These are phyloP conservation scores for Nakaseomyces sp. DNA, from an alignment of 1,139 yeast species.

Conservation along the genomic window DNA sequence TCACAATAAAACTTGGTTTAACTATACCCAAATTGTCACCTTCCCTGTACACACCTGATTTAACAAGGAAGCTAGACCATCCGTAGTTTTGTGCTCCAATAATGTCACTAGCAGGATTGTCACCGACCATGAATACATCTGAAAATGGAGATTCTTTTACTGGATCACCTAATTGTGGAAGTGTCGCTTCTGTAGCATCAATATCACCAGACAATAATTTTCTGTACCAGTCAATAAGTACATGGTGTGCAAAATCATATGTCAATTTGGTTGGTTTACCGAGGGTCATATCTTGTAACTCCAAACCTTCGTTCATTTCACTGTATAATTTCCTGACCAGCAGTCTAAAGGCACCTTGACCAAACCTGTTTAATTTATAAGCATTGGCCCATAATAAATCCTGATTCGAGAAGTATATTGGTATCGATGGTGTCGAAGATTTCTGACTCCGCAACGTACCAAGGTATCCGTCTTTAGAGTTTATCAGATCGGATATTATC, in stretches of 20 bases:
- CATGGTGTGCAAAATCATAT: slow-evolving; percentile 75
- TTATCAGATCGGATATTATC: slow-evolving; percentile 61
- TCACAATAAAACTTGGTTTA: slow-evolving; percentile 34
- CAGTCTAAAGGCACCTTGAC: slow-evolving; percentile 82
- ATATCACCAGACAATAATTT: slow-evolving; percentile 27
- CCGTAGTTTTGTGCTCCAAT: slow-evolving; percentile 81
- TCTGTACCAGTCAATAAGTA: slow-evolving; percentile 51
- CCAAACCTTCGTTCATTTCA: slow-evolving; percentile 44
- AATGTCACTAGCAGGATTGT: slow-evolving; percentile 89
- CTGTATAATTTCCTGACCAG: slow-evolving; percentile 55
- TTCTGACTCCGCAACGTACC: slow-evolving; percentile 48
- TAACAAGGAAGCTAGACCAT: slow-evolving; percentile 77
- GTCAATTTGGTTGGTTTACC: slow-evolving; percentile 83
- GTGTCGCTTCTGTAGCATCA: slow-evolving; percentile 15
- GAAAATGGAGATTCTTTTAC: slow-evolving; percentile 33
- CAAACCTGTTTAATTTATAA: slow-evolving; percentile 70
- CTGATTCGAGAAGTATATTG: slow-evolving; percentile 77
- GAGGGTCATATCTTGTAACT: slow-evolving; percentile 49
- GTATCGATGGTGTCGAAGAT: slow-evolving; percentile 49
- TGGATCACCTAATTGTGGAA: slow-evolving; percentile 23
- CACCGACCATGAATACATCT: slow-evolving; percentile 86
- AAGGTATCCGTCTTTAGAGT: slow-evolving; percentile 52
- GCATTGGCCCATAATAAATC: slow-evolving; percentile 91
- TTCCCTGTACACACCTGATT: slow-evolving; percentile 80
- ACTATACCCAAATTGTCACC: slow-evolving; percentile 42